phyloP scores from a whole-genome alignment of 495 filamentous ascomycete genomes.

The Penicillium goetzii region DNA sequence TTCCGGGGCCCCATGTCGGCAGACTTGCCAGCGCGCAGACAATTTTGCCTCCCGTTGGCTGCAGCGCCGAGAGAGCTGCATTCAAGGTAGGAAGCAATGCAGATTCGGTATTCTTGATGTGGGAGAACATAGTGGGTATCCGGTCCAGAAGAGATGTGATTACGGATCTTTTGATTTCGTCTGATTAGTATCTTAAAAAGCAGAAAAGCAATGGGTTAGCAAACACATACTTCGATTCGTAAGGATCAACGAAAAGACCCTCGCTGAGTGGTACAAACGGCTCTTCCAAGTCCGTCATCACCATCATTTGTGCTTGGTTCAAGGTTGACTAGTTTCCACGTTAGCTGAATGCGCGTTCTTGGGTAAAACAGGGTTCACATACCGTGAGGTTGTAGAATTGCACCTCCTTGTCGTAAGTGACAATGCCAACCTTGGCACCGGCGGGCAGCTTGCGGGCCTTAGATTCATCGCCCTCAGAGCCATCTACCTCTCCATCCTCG shows the following conservation, averaged over 20 bases:
- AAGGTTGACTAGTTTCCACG: constrained; percentile 60
- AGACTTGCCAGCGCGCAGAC: constrained; percentile 82
- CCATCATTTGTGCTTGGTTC: constrained; percentile 94
- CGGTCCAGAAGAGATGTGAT: constrained; percentile 82
- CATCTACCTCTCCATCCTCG: constrained; percentile 51
- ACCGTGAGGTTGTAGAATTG: constrained; percentile 96
- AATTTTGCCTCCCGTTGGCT: constrained; percentile 88
- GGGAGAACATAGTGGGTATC: constrained; percentile 82
- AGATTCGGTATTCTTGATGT: constrained; percentile 85
- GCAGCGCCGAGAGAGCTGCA: constrained; percentile 77
- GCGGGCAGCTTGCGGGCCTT: constrained; percentile 64
- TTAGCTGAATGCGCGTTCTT: constrained; percentile 29
- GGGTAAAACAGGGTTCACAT: constrained; percentile 35
- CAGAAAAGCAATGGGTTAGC: background rate
- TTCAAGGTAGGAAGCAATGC: constrained; percentile 83
- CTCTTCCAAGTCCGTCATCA: constrained; percentile 97
- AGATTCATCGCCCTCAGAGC: constrained; percentile 55
- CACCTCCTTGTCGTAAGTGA: constrained; percentile 92
- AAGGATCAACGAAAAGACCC: constrained; percentile 93
- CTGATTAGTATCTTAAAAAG: constrained; percentile 16
- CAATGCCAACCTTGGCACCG: constrained; percentile 89
- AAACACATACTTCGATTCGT: constrained; percentile 74
- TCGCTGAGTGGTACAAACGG: constrained; percentile 93
- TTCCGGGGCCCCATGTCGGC: constrained; percentile 87
- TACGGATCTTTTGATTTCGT: constrained; percentile 55